These are phyloP conservation scores for Globisporangium mamillatum DNA, from an alignment of 352 stramenopile genomes.

Conservation along the genomic window DNA sequence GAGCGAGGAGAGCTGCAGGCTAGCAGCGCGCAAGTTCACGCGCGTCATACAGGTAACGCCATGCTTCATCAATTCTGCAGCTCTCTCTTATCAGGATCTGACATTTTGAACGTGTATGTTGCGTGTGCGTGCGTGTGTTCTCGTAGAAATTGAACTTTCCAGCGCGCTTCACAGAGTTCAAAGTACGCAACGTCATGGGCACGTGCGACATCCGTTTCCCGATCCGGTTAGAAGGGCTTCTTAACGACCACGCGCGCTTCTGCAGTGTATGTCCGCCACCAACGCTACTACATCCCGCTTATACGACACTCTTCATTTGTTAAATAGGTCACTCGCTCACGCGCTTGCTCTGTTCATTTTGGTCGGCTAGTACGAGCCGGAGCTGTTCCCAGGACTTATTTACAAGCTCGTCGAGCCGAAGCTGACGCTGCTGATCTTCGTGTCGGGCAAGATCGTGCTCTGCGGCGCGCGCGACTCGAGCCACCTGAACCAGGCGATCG, in stretches of 20 bases:
- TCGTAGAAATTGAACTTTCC: slow-evolving; percentile 87
- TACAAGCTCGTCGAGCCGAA: slow-evolving; percentile 97
- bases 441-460: slow-evolving; percentile 98
- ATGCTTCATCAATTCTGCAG: not conserved
- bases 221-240: slow-evolving; percentile 97
- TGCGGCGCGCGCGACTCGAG: slow-evolving; percentile 79
- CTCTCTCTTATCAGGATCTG: not conserved
- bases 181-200: slow-evolving; percentile 98
- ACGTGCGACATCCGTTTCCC: slow-evolving; percentile 98
- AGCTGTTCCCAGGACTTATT: slow-evolving; percentile 99
- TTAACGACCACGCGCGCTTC: slow-evolving; percentile 95
- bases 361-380: slow-evolving; percentile 92
- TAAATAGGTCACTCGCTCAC: not conserved
- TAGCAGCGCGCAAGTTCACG: slow-evolving; percentile 85
- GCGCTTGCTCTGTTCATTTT: not conserved
- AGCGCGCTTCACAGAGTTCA: slow-evolving; percentile 86
- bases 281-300: not conserved
- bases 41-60: slow-evolving; percentile 72
- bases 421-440: slow-evolving; percentile 99
- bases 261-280: slow-evolving; percentile 77
- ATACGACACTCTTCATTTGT: not conserved
- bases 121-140: not conserved
- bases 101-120: not conserved
- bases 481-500: slow-evolving; percentile 42
- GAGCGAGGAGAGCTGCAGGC: slow-evolving; percentile 77